phyloP scores from a whole-genome alignment of 139 green algal genomes.

The Coelastrella sp. region DNA sequence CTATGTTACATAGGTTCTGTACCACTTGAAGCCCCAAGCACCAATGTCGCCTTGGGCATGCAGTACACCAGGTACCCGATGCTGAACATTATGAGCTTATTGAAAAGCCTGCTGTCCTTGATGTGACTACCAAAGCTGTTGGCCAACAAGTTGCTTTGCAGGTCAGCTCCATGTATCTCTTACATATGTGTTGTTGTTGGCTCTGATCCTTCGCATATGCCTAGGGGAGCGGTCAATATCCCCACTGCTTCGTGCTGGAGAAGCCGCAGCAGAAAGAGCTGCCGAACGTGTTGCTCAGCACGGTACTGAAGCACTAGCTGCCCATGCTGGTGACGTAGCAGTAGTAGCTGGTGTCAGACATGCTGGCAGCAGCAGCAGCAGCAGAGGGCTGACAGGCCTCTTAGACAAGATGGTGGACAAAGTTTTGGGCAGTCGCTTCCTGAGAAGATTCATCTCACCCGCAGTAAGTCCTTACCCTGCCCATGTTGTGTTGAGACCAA shows the following conservation, averaged over 20 bases:
- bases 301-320: slow-evolving; percentile 1
- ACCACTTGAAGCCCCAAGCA: too few relatives aligned
- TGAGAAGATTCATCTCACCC: slow-evolving; percentile 48
- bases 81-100: too few relatives aligned
- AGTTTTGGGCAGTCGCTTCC: slow-evolving; percentile 26
- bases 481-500: neutral
- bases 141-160: too few relatives aligned
- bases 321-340: slow-evolving; percentile 33
- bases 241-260: neutral
- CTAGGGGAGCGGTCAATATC: neutral
- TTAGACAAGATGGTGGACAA: slow-evolving; percentile 48
- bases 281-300: slow-evolving; percentile 47
- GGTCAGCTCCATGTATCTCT: too few relatives aligned
- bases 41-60: too few relatives aligned
- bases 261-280: slow-evolving; percentile 50
- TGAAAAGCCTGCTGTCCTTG: too few relatives aligned
- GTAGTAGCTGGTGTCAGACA: slow-evolving; percentile 15
- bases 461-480: neutral
- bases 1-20: too few relatives aligned
- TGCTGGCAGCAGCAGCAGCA: slow-evolving; percentile 23
- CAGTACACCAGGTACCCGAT: too few relatives aligned
- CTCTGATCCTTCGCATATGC: neutral
- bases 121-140: too few relatives aligned
- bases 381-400: neutral
- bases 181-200: neutral